Conservation (phyloP, 192 early-diverging fungal genomes). For the Backusella tarrabulga region DNA sequence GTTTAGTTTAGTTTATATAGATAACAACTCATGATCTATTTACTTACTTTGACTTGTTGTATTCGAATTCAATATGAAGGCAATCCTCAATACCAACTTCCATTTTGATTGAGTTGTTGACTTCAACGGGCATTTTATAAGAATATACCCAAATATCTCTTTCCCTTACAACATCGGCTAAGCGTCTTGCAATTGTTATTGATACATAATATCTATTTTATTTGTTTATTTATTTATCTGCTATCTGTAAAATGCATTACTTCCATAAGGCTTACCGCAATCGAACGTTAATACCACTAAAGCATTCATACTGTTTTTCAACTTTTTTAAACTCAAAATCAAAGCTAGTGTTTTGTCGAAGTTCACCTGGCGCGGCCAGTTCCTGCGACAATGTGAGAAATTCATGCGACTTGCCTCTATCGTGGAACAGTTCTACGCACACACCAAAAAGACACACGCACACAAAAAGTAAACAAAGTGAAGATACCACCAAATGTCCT, state of each 20-base stretch:
- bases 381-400: slow-evolving; percentile 94
- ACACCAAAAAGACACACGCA: background rate
- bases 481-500: background rate
- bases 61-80: slow-evolving; percentile 99
- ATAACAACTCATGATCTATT: background rate
- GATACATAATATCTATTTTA: slow-evolving; percentile 86
- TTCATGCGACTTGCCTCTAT: slow-evolving; percentile 92
- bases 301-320: slow-evolving; percentile 99
- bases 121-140: slow-evolving; percentile 88
- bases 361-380: slow-evolving; percentile 90
- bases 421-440: slow-evolving; percentile 84
- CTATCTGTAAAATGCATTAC: background rate
- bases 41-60: slow-evolving; percentile 94
- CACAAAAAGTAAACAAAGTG: background rate
- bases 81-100: slow-evolving; percentile 99
- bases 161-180: slow-evolving; percentile 87
- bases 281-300: slow-evolving; percentile 98
- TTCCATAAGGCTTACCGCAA: slow-evolving; percentile 54
- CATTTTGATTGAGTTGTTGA: slow-evolving; percentile 98
- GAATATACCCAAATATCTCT: slow-evolving; percentile 99
- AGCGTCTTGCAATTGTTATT: slow-evolving; percentile 82
- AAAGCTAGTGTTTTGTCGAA: slow-evolving; percentile 75
- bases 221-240: too few species aligned
- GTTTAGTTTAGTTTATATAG: background rate
- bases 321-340: slow-evolving; percentile 99